Conservation (phyloP, 1,139 yeast genomes). For the Eremothecium sinecaudum region DNA sequence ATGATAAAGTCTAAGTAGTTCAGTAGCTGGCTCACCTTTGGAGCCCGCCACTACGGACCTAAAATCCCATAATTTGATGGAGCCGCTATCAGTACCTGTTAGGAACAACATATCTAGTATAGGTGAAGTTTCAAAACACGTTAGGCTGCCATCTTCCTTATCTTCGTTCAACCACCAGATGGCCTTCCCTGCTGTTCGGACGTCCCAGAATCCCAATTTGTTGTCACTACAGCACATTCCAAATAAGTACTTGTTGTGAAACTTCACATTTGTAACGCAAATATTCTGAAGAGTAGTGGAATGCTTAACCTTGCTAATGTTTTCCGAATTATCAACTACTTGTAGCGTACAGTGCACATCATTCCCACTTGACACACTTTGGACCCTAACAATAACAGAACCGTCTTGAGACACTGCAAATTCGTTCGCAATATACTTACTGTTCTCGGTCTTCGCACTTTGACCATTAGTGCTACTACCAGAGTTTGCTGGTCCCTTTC, state of each 20-base stretch:
- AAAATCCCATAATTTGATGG: constrained; percentile 30
- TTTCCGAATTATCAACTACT: constrained; percentile 25
- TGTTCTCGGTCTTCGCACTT: constrained; percentile 27
- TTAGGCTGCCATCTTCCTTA: constrained; percentile 23
- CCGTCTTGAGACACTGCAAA: constrained; percentile 24
- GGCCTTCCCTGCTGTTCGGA: constrained; percentile 23
- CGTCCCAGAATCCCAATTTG: constrained; percentile 27
- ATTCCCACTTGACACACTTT: constrained; percentile 15
- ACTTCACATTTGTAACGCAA: constrained; percentile 25
- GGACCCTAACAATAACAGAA: constrained; percentile 27
- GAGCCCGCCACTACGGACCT: constrained; percentile 26
- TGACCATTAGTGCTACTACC: constrained; percentile 28
- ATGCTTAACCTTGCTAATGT: constrained; percentile 24
- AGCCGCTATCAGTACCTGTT: constrained; percentile 29
- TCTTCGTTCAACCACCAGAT: constrained; percentile 21
- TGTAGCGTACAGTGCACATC: constrained; percentile 25
- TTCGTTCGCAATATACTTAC: constrained; percentile 16
- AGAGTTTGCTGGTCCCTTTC: background rate
- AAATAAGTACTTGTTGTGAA: constrained; percentile 26
- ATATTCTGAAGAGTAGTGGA: constrained; percentile 25
- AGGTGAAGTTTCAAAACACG: constrained; percentile 22
- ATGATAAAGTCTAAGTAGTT: constrained; percentile 23
- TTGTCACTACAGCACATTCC: constrained; percentile 29
- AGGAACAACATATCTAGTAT: constrained; percentile 24
- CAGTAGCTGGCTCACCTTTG: constrained; percentile 23